Base-by-base conservation (phyloP, 306 rosid species). In the Lathyrus oleraceus region DNA sequence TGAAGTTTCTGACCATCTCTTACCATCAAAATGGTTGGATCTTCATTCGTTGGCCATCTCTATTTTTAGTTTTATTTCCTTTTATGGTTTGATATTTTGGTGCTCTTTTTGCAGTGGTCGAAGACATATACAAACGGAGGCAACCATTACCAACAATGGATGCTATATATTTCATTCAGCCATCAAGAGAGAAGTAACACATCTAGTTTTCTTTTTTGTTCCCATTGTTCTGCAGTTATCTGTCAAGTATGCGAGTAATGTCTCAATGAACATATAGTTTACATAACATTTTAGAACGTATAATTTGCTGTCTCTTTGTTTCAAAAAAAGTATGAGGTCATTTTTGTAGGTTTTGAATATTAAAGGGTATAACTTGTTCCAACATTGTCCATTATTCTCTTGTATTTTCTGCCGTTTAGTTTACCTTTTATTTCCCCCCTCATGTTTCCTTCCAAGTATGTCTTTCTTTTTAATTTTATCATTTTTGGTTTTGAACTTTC, bases 91-190 rank as follows among this genome's bases (percentile, higher is more conserved):
- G 59, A 43, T 65, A 49, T 62, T 79, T 64, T 63, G 32, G 28
- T 68, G 30, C 66, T 79, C 52, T 71, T 73, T 81, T 21, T 81
- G 85, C 80, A 94, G 99, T 94, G 95, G 99, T 91, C 6, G 99
- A 94, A 74, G 99, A 94, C 85, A 85, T 94, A 77, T 85, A 83
- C 85, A 94, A 87, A 86, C 87, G 95, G 72, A 87, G 99, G 86
- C 99, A 94, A 74, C 97, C 99, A 6, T 80, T 94, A 67, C 97
- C 97, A 21, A 78, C 91, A 54, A 83, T 91, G 96, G 99, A 94
- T 87, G 96, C 97, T 73, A 87, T 94, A 85, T 94, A 94, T 83
- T 94, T 91, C 82, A 80, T 94, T 72, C 97, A 94, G 79, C 99
- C 99, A 44, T 81, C 95, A 36, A 78, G 77, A 86, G 99, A 90